A percentile compares a stretch with the other conserved stretches of the same genome.
Evolutionary conservation across 768 basidiomycete species (phyloP).

Genomic region (Podaxis sp.): DNA sequence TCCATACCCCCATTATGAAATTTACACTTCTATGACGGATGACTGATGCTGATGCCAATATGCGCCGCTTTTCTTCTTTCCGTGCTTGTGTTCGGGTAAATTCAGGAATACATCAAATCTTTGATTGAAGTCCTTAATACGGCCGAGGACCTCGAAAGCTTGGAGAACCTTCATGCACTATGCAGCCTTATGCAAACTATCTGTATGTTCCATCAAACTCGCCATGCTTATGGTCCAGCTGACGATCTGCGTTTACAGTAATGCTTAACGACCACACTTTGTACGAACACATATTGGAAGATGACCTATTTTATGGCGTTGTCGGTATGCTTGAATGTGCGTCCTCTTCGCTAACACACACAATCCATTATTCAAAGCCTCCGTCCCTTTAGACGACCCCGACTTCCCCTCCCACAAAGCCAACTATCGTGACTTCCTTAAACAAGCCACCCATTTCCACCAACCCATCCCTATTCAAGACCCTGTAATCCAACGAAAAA

Average conservation of each 20-base stretch:
- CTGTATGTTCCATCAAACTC: conserved; percentile 43
- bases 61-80: conserved; percentile 22
- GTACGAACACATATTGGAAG: conserved; percentile 93
- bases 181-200: conserved; percentile 95
- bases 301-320: conserved; percentile 89
- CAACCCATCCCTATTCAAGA: conserved; percentile 87
- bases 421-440: conserved; percentile 92
- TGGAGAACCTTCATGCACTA: conserved; percentile 87
- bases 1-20: conserved; percentile 5
- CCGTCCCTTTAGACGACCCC: conserved; percentile 73
- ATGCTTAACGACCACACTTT: conserved; percentile 93
- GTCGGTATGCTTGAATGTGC: conserved; percentile 96
- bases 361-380: conserved; percentile 12
- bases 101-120: conserved; percentile 82
- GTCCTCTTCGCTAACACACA: conserved; percentile 30
- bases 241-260: conserved; percentile 46
- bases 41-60: conserved; percentile 28
- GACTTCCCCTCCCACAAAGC: conserved; percentile 97
- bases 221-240: not conserved
- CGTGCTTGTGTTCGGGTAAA: conserved; percentile 15
- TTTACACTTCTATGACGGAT: conserved; percentile 10
- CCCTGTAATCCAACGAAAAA: conserved; percentile 73
- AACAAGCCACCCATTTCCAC: conserved; percentile 80
- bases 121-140: conserved; percentile 82
- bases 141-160: conserved; percentile 91